Evolutionary conservation across 345 rosid species (phyloP), one percentile per base, ranked within the genome.

Genomic region (Moringa oleifera): DNA sequence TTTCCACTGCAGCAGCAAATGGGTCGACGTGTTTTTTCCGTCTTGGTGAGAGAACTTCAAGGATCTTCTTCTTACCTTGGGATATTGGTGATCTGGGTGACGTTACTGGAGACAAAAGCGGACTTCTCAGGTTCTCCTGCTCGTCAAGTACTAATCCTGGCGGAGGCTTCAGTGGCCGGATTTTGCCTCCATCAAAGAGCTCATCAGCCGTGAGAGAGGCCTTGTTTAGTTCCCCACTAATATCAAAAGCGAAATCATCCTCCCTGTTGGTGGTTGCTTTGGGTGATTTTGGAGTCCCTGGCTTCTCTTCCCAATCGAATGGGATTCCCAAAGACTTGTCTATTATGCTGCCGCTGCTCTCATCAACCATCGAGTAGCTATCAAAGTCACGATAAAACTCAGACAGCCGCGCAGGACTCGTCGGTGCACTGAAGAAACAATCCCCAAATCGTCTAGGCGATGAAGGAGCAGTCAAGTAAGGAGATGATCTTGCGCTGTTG

Each of bases 131-230:
- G 4, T 70, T 59, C 24, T 46, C 21, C 9, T 7, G 47, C 1
- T 72, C 63, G 0, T 83, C 83, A 21, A 67, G 18, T 23, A 74
- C 80, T 24, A 82, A 57, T 66, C 83, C 24, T 0, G 93, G 88
- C 0, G 96, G 89, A 51, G 85, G 87, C 81, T 80, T 83, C 71
- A 88, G 71, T 4, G 87, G 87, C 63, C 81, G 77, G 49, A 89
- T 89, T 60, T 80, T 82, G 57, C 90, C 96, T 5, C 88, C 86
- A 52, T 86, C 86, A 31, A 88, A 88, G 19, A 88, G 85, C 68
- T 88, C 90, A 13, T 88, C 96, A 1, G 91, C 96, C 16, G 81
- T 65, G 8, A 83, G 68, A 16, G 89, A 81, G 1, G 67, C 53
- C 37, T 59, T 74, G 59, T 79, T 79, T 17, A 37, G 25, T 0